Percentiles rank a stretch among this genome's conserved stretches.
phyloP scores from a whole-genome alignment of 2,329 filamentous ascomycete species.

The Metarhizium guizhouense region DNA sequence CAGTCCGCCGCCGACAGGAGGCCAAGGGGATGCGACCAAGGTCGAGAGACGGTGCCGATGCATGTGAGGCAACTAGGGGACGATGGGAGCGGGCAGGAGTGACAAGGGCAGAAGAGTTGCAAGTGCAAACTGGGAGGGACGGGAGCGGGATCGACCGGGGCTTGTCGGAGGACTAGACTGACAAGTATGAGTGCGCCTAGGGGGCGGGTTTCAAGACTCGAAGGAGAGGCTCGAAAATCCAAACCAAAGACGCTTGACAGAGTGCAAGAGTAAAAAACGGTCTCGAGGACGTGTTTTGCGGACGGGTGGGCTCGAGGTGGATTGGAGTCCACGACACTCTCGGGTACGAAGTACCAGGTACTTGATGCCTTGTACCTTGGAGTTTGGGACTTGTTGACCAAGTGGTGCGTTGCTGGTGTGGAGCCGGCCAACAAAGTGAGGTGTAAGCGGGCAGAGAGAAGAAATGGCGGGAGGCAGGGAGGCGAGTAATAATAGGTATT shows the following conservation, averaged over 20 bases:
- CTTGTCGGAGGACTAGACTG: slow-evolving; percentile 7
- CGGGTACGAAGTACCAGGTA: slow-evolving; percentile 4
- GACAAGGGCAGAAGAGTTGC: slow-evolving; percentile 2
- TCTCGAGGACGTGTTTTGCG: slow-evolving; percentile 1
- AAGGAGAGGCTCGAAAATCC: slow-evolving; percentile 1
- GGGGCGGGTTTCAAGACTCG: slow-evolving; percentile 1
- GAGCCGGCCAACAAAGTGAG: neutral
- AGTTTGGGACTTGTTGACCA: too few species aligned
- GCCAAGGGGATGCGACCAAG: slow-evolving; percentile 8
- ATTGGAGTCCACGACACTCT: too few species aligned
- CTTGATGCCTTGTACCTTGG: neutral
- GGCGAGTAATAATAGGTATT: too few species aligned
- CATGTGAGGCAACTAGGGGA: slow-evolving; percentile 11
- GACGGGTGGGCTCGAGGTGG: neutral
- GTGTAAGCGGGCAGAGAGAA: too few species aligned
- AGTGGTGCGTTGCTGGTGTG: neutral
- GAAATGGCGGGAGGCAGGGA: neutral
- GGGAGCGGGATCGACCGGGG: slow-evolving; percentile 5
- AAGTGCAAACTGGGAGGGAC: neutral
- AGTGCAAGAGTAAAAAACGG: neutral
- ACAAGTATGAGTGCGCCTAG: slow-evolving; percentile 5
- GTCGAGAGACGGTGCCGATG: slow-evolving; percentile 10
- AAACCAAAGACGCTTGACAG: neutral
- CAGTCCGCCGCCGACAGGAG: slow-evolving; percentile 8
- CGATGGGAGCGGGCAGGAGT: slow-evolving; percentile 1